Conservation (phyloP, 176 grass and related monocot species). For the Typha latifolia region DNA sequence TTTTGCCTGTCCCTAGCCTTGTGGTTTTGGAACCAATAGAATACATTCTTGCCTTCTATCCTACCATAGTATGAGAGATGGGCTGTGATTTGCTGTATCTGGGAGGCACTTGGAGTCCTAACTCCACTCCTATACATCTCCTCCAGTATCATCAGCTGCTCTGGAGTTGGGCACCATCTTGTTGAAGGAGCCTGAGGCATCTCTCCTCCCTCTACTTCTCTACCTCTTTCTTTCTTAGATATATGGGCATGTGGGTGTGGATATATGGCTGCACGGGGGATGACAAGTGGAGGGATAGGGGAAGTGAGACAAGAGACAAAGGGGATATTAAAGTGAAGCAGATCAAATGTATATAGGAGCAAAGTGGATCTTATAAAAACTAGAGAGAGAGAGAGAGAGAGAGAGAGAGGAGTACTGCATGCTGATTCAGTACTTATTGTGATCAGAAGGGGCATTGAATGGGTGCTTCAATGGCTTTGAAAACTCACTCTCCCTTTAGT, state of each 20-base stretch:
- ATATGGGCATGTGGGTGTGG: neutral
- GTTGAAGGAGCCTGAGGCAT: slow-evolving; percentile 36
- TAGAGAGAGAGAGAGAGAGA: neutral
- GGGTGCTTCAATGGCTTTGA: slow-evolving; percentile 15
- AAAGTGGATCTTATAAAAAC: too few relatives aligned
- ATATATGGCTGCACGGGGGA: slow-evolving; percentile 3
- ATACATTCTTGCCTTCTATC: slow-evolving; percentile 49
- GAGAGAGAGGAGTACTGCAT: neutral
- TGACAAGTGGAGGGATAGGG: neutral
- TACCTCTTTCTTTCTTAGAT: neutral
- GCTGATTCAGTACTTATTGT: neutral
- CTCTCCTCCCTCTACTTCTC: neutral
- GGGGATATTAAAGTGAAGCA: slow-evolving; percentile 31
- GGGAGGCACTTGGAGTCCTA: slow-evolving; percentile 63
- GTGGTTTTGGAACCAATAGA: slow-evolving; percentile 57
- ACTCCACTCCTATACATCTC: slow-evolving; percentile 84
- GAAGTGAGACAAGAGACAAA: slow-evolving; percentile 43
- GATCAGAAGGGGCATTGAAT: slow-evolving; percentile 23
- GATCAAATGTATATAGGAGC: slow-evolving; percentile 10
- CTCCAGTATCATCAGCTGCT: slow-evolving; percentile 94
- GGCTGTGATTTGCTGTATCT: slow-evolving; percentile 94
- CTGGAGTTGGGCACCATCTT: slow-evolving; percentile 93
- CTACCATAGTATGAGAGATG: slow-evolving; percentile 66
- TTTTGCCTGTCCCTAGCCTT: slow-evolving; percentile 61
- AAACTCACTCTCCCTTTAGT: too few relatives aligned